Base-by-base conservation (phyloP, 768 basidiomycete species). In the Tubosaeta sp. region DNA sequence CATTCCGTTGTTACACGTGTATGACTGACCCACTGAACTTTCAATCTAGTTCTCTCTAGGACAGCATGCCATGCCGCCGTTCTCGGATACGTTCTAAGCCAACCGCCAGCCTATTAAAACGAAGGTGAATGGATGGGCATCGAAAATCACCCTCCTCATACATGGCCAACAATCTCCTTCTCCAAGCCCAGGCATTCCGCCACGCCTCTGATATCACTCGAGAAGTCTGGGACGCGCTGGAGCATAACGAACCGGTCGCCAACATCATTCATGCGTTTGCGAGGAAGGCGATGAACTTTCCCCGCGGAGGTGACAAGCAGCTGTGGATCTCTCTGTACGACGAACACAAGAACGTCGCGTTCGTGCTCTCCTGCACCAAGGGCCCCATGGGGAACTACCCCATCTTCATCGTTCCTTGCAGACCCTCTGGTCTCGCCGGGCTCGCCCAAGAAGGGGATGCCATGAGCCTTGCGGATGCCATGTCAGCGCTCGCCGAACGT, bases 331-430 rank as follows among this genome's bases (percentile, higher is more conserved):
- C 57, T 2, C 58, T 65, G 19, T 64, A 44, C 14, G 58, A 63
- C 54, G 14, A 58, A 55, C 1, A 50, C 0, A 50, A 53, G 5
- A 51, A 50, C 4, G 56, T 59, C 51, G 43, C 9, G 37, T 77
- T 83, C 52, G 69, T 89, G 14, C 66, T 86, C 3, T 76, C 84
- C 2, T 80, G 80, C 55, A 85, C 83, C 0, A 66, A 73, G 17
- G 79, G 79, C 1, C 68, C 72, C 16, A 68, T 84, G 43, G 85
- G 79, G 1, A 59, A 68, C 43, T 86, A 88, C 56, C 88, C 88
- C 12, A 59, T 85, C 5, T 89, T 61, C 49, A 58, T 62, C 11
- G 48, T 62, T 11, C 6, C 55, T 12, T 52, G 43, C 46, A 57
- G 49, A 14, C 45, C 55, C 0, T 11, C 59, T 10, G 14, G 33